Evolutionary conservation across 495 filamentous ascomycete species (phyloP), one percentile per base, ranked within the genome.

Genomic region (Aspergillus olivimuriae): DNA sequence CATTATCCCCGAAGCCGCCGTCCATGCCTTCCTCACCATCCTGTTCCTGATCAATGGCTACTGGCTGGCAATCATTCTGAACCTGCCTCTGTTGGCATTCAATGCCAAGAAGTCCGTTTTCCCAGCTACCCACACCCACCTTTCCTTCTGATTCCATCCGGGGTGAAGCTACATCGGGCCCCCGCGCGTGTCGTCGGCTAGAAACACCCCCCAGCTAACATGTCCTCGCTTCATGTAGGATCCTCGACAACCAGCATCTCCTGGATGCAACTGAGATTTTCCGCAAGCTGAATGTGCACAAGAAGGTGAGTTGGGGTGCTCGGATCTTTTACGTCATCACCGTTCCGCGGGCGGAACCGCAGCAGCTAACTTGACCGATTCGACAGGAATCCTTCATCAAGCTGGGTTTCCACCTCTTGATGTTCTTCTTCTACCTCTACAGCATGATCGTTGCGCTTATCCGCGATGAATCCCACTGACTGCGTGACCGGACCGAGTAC

Each of bases 351-450:
- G n/a, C 23, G 34, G 14, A 15, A 33, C 11, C 12, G 19, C 8
- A n/a, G n/a, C n/a, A 31, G 39, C 53, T 51, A 47, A 55, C 41
- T 15, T 9, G 30, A 43, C 37, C 48, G 20, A n/a, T n/a, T n/a
- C n/a, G n/a, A n/a, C 54, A 96, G 91, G 94, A 99, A 81, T 96
- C 90, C 4, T 97, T 99, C 69, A 83, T 94, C 72, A 99, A 99
- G 69, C 87, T 99, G 28, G 94, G 91, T 46, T 97, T 99, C 80
- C 92, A 97, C 66, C 81, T 99, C 30, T 63, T 97, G 70, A 94
- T 99, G 86, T 99, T 99, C 79, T 99, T 99, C 78, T 99, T 96
- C 81, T 99, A 99, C 72, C 82, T 99, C 19, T 99, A 97, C 81
- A 91, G 69, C 66, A 99, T 99, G 94, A 99, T 99, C 46, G 92